Evolutionary conservation across 2,329 filamentous ascomycete species (phyloP).

Genomic region (Chaetomiaceae sp.): DNA sequence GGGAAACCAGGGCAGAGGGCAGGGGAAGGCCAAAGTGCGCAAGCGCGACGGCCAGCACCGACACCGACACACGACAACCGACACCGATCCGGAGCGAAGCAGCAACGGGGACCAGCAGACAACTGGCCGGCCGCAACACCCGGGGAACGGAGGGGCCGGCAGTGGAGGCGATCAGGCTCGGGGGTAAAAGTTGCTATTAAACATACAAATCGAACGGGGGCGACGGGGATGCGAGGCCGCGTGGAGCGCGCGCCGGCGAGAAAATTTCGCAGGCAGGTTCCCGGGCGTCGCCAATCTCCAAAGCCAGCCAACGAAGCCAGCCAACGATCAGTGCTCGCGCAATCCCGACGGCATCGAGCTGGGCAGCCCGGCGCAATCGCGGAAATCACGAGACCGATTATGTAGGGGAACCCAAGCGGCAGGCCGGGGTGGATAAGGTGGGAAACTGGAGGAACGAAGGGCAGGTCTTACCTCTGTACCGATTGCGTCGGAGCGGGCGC

Average conservation of each 20-base stretch:
- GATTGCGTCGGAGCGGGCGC: conserved; percentile 18
- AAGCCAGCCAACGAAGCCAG: conserved; percentile 22
- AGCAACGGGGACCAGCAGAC: conserved; percentile 13
- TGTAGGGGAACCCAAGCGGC: conserved; percentile 27
- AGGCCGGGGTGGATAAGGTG: conserved; percentile 30
- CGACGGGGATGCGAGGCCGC: conserved; percentile 18
- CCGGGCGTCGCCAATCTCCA: conserved; percentile 18
- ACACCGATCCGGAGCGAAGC: conserved; percentile 16
- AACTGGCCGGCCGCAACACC: conserved; percentile 16
- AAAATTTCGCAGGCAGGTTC: conserved; percentile 25
- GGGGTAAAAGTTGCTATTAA: conserved; percentile 5
- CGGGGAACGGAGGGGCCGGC: conserved; percentile 19
- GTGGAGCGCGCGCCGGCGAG: conserved; percentile 23
- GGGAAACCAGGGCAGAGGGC: conserved; percentile 4
- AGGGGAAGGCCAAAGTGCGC: neutral
- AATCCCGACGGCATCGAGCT: conserved; percentile 25
- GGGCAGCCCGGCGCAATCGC: conserved; percentile 24
- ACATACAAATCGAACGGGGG: conserved; percentile 10
- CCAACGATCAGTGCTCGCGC: conserved; percentile 26
- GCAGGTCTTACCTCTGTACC: conserved; percentile 34
- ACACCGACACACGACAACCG: conserved; percentile 18
- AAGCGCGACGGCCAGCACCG: conserved; percentile 11
- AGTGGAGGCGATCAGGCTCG: conserved; percentile 24
- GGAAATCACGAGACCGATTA: conserved; percentile 28
- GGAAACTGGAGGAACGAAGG: conserved; percentile 27